These are phyloP conservation scores for Xenoacremonium recifei DNA, from an alignment of 2,329 filamentous ascomycete genomes.

Conservation along the genomic window DNA sequence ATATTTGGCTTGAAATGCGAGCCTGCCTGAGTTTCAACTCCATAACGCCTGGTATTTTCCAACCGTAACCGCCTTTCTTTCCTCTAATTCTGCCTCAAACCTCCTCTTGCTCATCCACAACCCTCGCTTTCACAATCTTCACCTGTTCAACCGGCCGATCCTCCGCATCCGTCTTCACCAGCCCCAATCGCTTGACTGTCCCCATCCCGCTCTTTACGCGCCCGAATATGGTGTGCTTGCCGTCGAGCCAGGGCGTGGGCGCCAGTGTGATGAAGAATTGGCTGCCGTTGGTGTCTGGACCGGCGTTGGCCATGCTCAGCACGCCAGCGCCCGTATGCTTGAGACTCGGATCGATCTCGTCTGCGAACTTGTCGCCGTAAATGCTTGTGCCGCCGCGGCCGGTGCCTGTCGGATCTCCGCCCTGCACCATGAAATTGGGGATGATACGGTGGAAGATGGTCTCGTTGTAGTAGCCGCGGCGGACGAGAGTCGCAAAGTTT, in stretches of 20 bases:
- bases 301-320: conserved; percentile 95
- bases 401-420: conserved; percentile 90
- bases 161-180: conserved; percentile 78
- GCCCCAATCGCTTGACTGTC: conserved; percentile 82
- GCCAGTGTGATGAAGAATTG: conserved; percentile 97
- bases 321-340: conserved; percentile 93
- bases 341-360: conserved; percentile 76
- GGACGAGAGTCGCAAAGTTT: conserved; percentile 80
- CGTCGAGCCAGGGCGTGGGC: conserved; percentile 93
- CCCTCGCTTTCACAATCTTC: conserved; percentile 70
- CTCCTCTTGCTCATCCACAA: conserved; percentile 59
- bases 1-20: too few relatives aligned
- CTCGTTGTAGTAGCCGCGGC: conserved; percentile 83
- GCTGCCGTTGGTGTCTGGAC: conserved; percentile 87
- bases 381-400: conserved; percentile 86
- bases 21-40: conserved; percentile 8
- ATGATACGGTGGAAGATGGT: conserved; percentile 93
- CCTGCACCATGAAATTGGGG: conserved; percentile 94
- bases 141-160: conserved; percentile 82
- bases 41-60: conserved; percentile 16
- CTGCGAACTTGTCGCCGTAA: conserved; percentile 90
- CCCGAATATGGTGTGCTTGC: conserved; percentile 96
- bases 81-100: conserved; percentile 12
- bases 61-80: conserved; percentile 1
- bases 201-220: conserved; percentile 80